Conservation (phyloP, 176 grass and related monocot genomes). For the Juncus inflexus region DNA sequence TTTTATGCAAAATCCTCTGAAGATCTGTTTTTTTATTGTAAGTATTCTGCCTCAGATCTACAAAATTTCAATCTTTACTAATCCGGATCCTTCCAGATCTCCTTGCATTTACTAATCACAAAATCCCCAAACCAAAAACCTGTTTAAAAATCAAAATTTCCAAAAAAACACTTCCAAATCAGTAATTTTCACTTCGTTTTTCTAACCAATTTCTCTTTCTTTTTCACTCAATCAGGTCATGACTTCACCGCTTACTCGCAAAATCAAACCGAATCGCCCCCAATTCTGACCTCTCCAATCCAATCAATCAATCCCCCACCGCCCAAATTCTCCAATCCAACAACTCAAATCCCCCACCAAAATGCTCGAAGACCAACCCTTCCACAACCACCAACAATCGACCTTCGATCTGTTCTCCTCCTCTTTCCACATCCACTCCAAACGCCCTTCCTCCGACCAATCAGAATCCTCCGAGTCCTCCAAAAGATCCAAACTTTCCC, state of each 20-base stretch:
- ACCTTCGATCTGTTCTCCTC: slow-evolving; percentile 39
- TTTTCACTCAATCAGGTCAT: slow-evolving; percentile 21
- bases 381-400: slow-evolving; percentile 45
- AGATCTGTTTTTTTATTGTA: slow-evolving; percentile 13
- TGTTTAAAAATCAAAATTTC: background rate
- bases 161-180: background rate
- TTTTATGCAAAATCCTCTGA: slow-evolving; percentile 2
- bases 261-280: slow-evolving; percentile 12
- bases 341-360: slow-evolving; percentile 7
- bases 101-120: slow-evolving; percentile 15
- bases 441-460: slow-evolving; percentile 34
- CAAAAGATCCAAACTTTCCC: slow-evolving; percentile 70
- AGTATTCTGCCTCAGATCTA: slow-evolving; percentile 13
- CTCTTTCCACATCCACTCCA: slow-evolving; percentile 50
- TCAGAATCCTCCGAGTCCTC: slow-evolving; percentile 34
- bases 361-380: slow-evolving; percentile 77
- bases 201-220: slow-evolving; percentile 5
- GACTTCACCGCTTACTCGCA: slow-evolving; percentile 32
- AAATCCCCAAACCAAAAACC: background rate
- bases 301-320: background rate
- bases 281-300: background rate
- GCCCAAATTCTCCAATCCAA: slow-evolving; percentile 20
- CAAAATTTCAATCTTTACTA: background rate
- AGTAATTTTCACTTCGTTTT: slow-evolving; percentile 9
- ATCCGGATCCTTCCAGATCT: slow-evolving; percentile 10